Percentiles rank a stretch among this genome's conserved stretches.
These are phyloP conservation scores for Erigeron canadensis DNA, from an alignment of 129 eudicot genomes.

Conservation along the genomic window DNA sequence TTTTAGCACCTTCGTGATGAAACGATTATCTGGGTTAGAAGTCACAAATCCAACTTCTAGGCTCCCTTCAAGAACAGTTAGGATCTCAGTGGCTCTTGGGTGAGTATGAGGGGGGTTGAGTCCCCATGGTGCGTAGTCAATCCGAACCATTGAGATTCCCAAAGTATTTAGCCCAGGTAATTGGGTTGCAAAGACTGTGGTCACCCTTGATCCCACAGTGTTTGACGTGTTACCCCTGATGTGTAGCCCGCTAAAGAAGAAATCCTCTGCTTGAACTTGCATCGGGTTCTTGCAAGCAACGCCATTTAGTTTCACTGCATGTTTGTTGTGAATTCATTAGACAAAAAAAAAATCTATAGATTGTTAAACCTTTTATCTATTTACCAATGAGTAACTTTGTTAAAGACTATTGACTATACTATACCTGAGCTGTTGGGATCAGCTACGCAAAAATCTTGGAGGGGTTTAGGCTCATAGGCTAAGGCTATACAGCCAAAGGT, in stretches of 20 bases:
- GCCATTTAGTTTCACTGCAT: slow-evolving; percentile 40
- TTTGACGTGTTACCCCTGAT: slow-evolving; percentile 41
- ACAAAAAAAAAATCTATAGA: not conserved
- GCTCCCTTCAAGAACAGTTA: slow-evolving; percentile 39
- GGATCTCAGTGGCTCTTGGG: slow-evolving; percentile 50
- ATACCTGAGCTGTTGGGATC: slow-evolving; percentile 35
- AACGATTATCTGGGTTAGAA: slow-evolving; percentile 40
- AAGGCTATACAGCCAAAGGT: slow-evolving; percentile 20
- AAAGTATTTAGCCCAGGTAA: slow-evolving; percentile 43
- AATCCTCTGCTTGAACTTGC: slow-evolving; percentile 36
- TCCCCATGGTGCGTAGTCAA: slow-evolving; percentile 47
- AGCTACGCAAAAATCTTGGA: slow-evolving; percentile 46
- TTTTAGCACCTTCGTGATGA: slow-evolving; percentile 34
- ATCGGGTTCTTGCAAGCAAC: slow-evolving; percentile 36
- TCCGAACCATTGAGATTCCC: slow-evolving; percentile 42
- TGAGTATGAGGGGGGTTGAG: slow-evolving; percentile 46
- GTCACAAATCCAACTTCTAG: slow-evolving; percentile 42
- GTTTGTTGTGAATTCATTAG: not conserved
- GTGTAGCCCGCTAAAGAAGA: slow-evolving; percentile 43
- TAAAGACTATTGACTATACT: not conserved
- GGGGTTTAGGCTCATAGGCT: slow-evolving; percentile 39
- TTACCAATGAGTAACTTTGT: not conserved
- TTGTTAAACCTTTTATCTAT: too few species aligned
- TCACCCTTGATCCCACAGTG: slow-evolving; percentile 37
- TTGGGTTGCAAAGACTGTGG: slow-evolving; percentile 33